A percentile compares a stretch with the other conserved stretches of the same genome.
Evolutionary conservation across 176 grass and related monocot genomes (phyloP).

Genomic region (Poa pratensis): DNA sequence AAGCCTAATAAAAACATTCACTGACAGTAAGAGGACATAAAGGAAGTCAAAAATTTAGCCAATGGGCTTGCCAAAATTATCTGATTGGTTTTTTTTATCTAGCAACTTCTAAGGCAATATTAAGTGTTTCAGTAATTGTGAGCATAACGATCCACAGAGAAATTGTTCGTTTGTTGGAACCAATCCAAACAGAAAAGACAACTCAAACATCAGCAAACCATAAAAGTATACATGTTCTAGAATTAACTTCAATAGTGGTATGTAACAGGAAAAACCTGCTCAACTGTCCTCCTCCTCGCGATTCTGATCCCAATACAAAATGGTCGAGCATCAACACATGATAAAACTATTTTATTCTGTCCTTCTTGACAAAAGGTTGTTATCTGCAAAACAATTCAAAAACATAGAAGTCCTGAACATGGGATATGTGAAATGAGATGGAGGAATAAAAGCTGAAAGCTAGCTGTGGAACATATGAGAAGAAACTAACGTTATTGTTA

Average conservation of each 20-base stretch:
- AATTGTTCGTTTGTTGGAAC: neutral
- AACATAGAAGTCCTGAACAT: neutral
- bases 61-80: neutral
- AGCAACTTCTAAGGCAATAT: neutral
- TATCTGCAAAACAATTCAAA: conserved; percentile 48
- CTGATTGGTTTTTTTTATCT: neutral
- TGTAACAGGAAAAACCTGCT: conserved; percentile 45
- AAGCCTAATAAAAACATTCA: neutral
- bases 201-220: conserved; percentile 20
- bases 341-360: conserved; percentile 64
- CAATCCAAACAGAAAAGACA: neutral
- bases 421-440: neutral
- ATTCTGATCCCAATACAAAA: conserved; percentile 72
- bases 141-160: neutral
- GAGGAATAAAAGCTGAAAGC: neutral
- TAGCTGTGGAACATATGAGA: neutral
- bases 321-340: conserved; percentile 56
- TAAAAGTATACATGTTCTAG: conserved; percentile 1
- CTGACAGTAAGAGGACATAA: neutral
- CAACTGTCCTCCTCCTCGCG: conserved; percentile 44
- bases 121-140: neutral
- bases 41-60: neutral
- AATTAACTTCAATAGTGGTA: neutral
- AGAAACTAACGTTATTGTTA: neutral
- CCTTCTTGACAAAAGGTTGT: conserved; percentile 55